Evolutionary conservation across 805 yeast species (phyloP).

Genomic region (Wickerhamomyces rabaulensis): DNA sequence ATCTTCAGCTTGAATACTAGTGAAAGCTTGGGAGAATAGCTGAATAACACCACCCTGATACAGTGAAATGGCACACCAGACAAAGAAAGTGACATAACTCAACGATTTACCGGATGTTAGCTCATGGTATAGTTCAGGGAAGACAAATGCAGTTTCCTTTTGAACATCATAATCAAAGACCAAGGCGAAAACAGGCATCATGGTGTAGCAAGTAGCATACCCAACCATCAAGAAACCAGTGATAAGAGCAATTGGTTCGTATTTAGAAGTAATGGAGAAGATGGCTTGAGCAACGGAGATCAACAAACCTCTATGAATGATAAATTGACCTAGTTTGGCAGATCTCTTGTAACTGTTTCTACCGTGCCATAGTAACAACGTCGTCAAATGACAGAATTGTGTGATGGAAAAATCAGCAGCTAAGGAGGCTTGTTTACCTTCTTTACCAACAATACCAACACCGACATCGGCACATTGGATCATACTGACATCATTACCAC

Average conservation of each 20-base stretch:
- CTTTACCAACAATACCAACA: conserved; percentile 98
- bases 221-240: conserved; percentile 99
- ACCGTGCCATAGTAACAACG: conserved; percentile 93
- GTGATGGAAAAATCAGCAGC: conserved; percentile 96
- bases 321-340: conserved; percentile 92
- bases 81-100: conserved; percentile 81
- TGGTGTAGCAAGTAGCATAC: conserved; percentile 92
- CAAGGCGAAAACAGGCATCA: conserved; percentile 95
- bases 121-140: conserved; percentile 94
- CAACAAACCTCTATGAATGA: conserved; percentile 91
- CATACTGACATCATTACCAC: conserved; percentile 99
- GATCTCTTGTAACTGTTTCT: conserved; percentile 94
- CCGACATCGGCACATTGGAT: conserved; percentile 99
- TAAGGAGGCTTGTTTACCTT: conserved; percentile 93
- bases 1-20: conserved; percentile 47
- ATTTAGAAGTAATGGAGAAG: conserved; percentile 76
- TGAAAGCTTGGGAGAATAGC: conserved; percentile 70
- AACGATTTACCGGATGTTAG: conserved; percentile 82
- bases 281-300: conserved; percentile 95
- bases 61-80: conserved; percentile 86
- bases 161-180: conserved; percentile 90
- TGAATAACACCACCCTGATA: conserved; percentile 89
- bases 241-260: conserved; percentile 90
- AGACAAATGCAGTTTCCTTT: conserved; percentile 79
- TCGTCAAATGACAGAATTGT: conserved; percentile 85